phyloP scores from a whole-genome alignment of 495 filamentous ascomycete genomes.

The Neurospora discreta region DNA sequence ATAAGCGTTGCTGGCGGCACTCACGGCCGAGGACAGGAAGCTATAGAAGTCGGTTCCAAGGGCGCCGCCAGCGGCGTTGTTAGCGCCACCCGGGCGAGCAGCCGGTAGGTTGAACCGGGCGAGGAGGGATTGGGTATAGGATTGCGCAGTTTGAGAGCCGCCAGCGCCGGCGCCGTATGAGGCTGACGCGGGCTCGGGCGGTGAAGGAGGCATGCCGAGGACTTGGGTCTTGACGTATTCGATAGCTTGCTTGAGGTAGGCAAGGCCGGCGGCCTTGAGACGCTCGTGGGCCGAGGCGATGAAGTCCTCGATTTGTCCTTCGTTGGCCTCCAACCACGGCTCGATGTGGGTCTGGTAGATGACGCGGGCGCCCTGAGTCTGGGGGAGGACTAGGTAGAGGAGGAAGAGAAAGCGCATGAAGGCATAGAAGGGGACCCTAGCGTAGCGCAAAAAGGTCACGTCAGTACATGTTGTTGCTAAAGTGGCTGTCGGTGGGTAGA shows the following conservation, averaged over 20 bases:
- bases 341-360: conserved; percentile 79
- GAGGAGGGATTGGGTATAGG: conserved; percentile 70
- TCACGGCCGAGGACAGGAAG: conserved; percentile 60
- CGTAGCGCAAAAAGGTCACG: background rate
- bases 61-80: conserved; percentile 23
- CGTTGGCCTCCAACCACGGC: conserved; percentile 80
- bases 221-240: conserved; percentile 64
- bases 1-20: conserved; percentile 22
- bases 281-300: conserved; percentile 75
- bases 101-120: conserved; percentile 75
- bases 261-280: conserved; percentile 63
- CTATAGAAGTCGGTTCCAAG: conserved; percentile 58
- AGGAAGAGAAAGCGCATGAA: conserved; percentile 81
- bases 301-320: conserved; percentile 79
- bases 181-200: conserved; percentile 28
- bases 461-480: background rate
- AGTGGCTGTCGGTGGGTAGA: background rate
- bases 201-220: conserved; percentile 51
- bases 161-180: conserved; percentile 25
- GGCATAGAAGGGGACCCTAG: conserved; percentile 85
- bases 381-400: conserved; percentile 93
- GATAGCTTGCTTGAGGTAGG: conserved; percentile 69
- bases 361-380: conserved; percentile 78
- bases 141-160: conserved; percentile 33
- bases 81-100: conserved; percentile 18